Evolutionary conservation across 2,329 filamentous ascomycete species (phyloP), one percentile per base, ranked within the genome.

Genomic region (Trichoderma sp.): DNA sequence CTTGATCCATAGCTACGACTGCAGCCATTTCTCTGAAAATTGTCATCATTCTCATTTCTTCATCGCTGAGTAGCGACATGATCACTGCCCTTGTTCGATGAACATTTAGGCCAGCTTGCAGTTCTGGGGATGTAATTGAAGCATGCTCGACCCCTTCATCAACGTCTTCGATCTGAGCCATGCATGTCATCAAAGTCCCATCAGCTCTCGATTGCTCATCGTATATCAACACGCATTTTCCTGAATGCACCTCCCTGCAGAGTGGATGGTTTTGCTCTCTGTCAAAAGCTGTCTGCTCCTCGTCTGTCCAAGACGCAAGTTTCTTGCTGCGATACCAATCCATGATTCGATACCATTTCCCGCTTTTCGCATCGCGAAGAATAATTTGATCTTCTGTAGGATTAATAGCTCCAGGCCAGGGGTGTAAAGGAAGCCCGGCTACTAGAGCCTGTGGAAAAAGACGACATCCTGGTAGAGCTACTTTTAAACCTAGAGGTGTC

Each of bases 281-380:
- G 22, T 72, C 69, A 61, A 70, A 70, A 12, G 67, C 70, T 3
- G 50, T 13, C 3, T 35, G 53, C 42, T 74, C 66, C 13, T 71
- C 67, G 1, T 48, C 32, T 7, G 71, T 72, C 72, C 72, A 74
- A 15, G 32, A 27, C 0, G 54, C 27, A 3, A 72, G 17, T n/a
- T 73, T 73, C 45, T 52, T 67, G 42, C 50, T 68, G 27, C 70
- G 70, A 35, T 73, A 72, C 70, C 69, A 70, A 56, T 74, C 72
- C 1, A 70, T 37, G 13, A 70, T 60, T 10, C 70, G 70, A 17
- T 68, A 70, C 72, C 72, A 73, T 10, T 57, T 54, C 2, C 67
- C 61, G 1, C 54, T 70, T 13, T 39, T 34, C 5, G 70, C 67
- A 25, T 70, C 37, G 27, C 42, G 70, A 12, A 71, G 5, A 9